Evolutionary conservation across 306 rosid species (phyloP).

Genomic region (Chamaecrista fasciculata): DNA sequence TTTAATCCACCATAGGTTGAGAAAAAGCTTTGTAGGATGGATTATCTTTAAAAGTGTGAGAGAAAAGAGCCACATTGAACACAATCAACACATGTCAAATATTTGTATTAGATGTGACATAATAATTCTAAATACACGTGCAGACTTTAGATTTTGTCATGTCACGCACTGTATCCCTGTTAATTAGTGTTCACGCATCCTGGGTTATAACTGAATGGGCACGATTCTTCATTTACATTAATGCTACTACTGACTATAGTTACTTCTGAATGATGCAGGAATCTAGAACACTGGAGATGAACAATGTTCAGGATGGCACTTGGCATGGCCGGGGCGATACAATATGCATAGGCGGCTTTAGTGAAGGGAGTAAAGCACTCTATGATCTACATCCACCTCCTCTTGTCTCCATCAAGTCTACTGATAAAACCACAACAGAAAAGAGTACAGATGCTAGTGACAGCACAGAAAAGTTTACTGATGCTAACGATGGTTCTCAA

Average conservation of each 20-base stretch:
- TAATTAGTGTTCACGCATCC: not conserved
- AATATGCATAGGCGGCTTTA: conserved; percentile 62
- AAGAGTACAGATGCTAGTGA: conserved; percentile 26
- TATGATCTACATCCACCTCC: conserved; percentile 63
- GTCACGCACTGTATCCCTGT: too few species aligned
- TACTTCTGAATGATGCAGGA: conserved; percentile 54
- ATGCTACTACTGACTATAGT: not conserved
- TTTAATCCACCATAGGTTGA: not conserved
- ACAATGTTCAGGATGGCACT: conserved; percentile 91
- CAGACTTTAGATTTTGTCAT: too few species aligned
- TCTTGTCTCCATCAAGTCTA: conserved; percentile 40
- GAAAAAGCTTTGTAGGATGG: not conserved
- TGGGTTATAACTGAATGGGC: not conserved
- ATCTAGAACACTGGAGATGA: conserved; percentile 91
- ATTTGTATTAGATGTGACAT: not conserved
- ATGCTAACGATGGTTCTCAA: conserved; percentile 31
- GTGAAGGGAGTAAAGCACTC: conserved; percentile 56
- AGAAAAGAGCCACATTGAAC: not conserved
- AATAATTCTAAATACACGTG: not conserved
- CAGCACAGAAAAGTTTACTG: conserved; percentile 28
- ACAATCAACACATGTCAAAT: not conserved
- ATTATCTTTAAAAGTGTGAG: not conserved
- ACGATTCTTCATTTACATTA: not conserved
- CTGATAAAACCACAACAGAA: conserved; percentile 30
- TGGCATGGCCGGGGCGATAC: conserved; percentile 99